phyloP scores from a whole-genome alignment of 2,329 filamentous ascomycete genomes.

The Penicillium sp. region DNA sequence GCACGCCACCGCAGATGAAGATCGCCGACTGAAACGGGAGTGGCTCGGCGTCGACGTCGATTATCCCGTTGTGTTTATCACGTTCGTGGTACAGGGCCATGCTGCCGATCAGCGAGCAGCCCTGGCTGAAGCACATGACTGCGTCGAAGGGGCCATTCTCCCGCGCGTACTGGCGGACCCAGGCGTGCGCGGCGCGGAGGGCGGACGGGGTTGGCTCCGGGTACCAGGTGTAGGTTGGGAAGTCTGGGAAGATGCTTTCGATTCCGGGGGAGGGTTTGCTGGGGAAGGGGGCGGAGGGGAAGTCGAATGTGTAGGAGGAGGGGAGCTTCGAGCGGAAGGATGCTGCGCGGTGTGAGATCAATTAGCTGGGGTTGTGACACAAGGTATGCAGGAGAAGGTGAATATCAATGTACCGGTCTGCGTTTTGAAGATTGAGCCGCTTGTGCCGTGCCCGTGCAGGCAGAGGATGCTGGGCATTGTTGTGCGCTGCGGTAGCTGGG shows the following conservation, averaged over 20 bases:
- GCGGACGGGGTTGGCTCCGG: background rate
- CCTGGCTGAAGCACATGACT: conserved; percentile 5
- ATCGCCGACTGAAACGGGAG: conserved; percentile 2
- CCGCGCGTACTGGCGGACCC: background rate
- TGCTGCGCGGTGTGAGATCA: background rate
- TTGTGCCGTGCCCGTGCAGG: conserved; percentile 13
- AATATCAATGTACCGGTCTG: background rate
- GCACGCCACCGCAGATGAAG: conserved; percentile 12
- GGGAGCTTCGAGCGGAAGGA: conserved; percentile 10
- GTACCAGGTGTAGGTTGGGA: conserved; percentile 9
- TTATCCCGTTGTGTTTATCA: background rate
- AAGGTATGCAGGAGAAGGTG: too few relatives aligned
- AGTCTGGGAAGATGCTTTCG: conserved; percentile 2
- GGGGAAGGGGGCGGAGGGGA: conserved; percentile 6
- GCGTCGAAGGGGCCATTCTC: conserved; percentile 7
- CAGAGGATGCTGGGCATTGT: conserved; percentile 10
- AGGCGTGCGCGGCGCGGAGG: background rate
- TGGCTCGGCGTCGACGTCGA: background rate
- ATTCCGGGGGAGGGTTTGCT: background rate
- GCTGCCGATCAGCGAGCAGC: background rate
- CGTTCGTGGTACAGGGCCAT: conserved; percentile 1
- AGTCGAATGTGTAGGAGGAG: background rate
- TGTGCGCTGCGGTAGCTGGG: background rate
- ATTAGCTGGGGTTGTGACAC: background rate
- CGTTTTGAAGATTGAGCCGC: conserved; percentile 4